Base-by-base conservation (phyloP, 257 asterid genomes). In the Ehretia macrophylla region DNA sequence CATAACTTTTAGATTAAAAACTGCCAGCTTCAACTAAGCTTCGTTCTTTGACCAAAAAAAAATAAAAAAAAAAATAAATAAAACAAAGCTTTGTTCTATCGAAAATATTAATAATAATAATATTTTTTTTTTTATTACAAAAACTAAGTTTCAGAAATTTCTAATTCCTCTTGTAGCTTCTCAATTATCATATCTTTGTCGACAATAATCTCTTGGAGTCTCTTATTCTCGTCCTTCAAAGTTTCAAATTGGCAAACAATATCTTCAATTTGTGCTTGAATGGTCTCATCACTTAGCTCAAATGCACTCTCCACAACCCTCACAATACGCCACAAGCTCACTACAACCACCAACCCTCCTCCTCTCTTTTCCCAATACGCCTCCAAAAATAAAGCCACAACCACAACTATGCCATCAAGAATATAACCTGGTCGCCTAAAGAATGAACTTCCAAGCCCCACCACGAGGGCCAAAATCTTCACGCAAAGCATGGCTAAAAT, bases 281-380 rank as follows among this genome's bases (percentile, higher is more conserved):
- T 69, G 39, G 75, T 67, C 62, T 74, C 69, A 60, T 73, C 79
- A 32, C 75, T 64, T 0, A 74, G 22, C 69, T 74, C 79, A 51
- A 74, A 74, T 13, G 75, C 75, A 64, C 72, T 55, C 63, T 68
- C 79, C 23, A 73, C 59, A 55, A 73, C 66, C 64, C 75, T 64
- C 50, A 68, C 68, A 58, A 68, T 55, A n/a, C 79, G 51, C 79
- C 79, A 68, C 67, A 74, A 38, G 18, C 75, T 68, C 50, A 68
- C 75, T 45, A 73, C 75, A 19, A 64, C 55, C 18, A 73, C 67
- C 70, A 73, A 59, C 6, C 75, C 75, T 17, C 79, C 79, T 10
- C 72, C 75, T 14, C 53, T 69, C 42, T 62, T 60, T 13, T 55
- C 75, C 58, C 63, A 44, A 53, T 38, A 73, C 0, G 18, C 49